Conservation (phyloP, 139 green algal species). For the Protoeuglena noctilucae region DNA sequence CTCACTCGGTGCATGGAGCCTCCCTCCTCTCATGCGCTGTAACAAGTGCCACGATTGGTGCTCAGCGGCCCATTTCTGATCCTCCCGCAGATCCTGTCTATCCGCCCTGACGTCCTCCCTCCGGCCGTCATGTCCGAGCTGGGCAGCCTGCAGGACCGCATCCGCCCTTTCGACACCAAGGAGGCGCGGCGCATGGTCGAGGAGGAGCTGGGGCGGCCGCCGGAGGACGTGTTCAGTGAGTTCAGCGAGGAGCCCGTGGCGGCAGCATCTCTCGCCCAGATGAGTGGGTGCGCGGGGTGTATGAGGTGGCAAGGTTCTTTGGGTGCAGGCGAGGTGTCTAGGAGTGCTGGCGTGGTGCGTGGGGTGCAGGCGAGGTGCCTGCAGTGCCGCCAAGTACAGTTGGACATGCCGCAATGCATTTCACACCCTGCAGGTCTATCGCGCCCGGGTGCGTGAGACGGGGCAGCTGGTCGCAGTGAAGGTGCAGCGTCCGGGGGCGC, state of each 20-base stretch:
- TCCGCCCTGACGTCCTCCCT: constrained; percentile 66
- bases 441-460: constrained; percentile 39
- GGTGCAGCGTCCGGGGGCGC: constrained; percentile 73
- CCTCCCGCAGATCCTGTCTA: background rate
- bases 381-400: no score
- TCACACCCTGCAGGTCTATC: constrained; percentile 56
- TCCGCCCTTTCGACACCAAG: constrained; percentile 25
- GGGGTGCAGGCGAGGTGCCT: background rate
- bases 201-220: constrained; percentile 49
- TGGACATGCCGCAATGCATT: background rate
- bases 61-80: no score
- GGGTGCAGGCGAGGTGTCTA: background rate
- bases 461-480: constrained; percentile 83
- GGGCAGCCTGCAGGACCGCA: constrained; percentile 37
- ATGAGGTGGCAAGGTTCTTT: background rate
- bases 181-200: constrained; percentile 23
- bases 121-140: constrained; percentile 64
- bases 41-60: no score
- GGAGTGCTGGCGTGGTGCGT: background rate
- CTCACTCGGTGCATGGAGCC: no score
- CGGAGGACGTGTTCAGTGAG: constrained; percentile 61
- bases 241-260: constrained; percentile 66
- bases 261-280: constrained; percentile 76
- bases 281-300: constrained; percentile 12
- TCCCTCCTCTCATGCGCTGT: no score